Conservation (phyloP, 768 basidiomycete genomes). For the Leucocoprinus leucothites region DNA sequence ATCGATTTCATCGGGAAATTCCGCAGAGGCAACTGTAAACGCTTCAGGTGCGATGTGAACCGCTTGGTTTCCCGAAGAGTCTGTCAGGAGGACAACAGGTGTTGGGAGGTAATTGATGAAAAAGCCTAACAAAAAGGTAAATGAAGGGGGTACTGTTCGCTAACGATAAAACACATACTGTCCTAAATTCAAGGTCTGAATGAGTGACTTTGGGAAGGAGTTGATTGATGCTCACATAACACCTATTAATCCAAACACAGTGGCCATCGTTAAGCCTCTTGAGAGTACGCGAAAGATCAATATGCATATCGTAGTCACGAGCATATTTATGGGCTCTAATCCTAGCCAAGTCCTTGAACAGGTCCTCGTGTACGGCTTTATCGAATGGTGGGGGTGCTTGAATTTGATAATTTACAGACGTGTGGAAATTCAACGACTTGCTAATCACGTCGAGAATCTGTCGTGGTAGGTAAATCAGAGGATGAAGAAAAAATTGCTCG, state of each 20-base stretch:
- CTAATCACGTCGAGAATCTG: slow-evolving; percentile 60
- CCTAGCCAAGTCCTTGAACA: slow-evolving; percentile 47
- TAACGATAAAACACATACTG: slow-evolving; percentile 25
- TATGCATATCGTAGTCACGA: slow-evolving; percentile 54
- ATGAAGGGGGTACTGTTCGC: not conserved
- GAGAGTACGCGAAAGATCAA: slow-evolving; percentile 52
- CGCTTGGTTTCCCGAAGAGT: slow-evolving; percentile 38
- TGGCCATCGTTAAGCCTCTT: slow-evolving; percentile 60
- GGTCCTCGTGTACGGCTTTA: slow-evolving; percentile 53
- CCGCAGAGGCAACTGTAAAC: slow-evolving; percentile 48
- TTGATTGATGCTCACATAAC: slow-evolving; percentile 32
- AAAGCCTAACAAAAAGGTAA: slow-evolving; percentile 11
- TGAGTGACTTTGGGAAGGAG: not conserved
- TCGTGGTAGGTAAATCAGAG: not conserved
- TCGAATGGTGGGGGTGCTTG: slow-evolving; percentile 50
- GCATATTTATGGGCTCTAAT: slow-evolving; percentile 41
- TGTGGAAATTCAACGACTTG: slow-evolving; percentile 60
- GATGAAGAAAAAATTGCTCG: not conserved
- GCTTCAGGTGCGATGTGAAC: slow-evolving; percentile 57
- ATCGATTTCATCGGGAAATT: slow-evolving; percentile 49
- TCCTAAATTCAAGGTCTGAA: slow-evolving; percentile 25
- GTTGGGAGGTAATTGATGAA: slow-evolving; percentile 48
- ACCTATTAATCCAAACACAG: slow-evolving; percentile 50
- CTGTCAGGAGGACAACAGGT: slow-evolving; percentile 46
- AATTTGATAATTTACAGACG: slow-evolving; percentile 59